Conservation (phyloP, 1,284 basidiomycete species). For the Agaricales sp. region DNA sequence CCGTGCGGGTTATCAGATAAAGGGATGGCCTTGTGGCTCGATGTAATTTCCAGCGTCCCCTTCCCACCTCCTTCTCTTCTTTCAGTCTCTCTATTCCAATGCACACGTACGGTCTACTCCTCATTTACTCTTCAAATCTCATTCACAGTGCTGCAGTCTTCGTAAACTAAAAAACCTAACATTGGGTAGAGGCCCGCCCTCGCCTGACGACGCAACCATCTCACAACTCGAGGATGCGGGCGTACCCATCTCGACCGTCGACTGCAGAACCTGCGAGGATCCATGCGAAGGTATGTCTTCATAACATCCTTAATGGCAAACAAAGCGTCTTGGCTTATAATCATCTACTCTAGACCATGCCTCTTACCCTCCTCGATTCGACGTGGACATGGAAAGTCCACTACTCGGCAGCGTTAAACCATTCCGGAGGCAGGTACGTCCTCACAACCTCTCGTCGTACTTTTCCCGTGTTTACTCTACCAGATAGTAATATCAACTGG, state of each 20-base stretch:
- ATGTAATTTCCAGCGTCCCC: not conserved
- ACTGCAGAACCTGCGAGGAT: slow-evolving; percentile 68
- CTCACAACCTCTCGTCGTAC: slow-evolving; percentile 1
- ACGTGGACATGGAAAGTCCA: slow-evolving; percentile 67
- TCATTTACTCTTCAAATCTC: not conserved
- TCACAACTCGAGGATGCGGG: slow-evolving; percentile 34
- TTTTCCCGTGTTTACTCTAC: slow-evolving; percentile 6
- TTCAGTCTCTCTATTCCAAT: not conserved
- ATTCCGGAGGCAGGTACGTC: slow-evolving; percentile 64
- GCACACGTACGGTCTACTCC: not conserved
- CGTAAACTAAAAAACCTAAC: not conserved
- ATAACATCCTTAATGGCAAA: slow-evolving; percentile 11
- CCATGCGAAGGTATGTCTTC: slow-evolving; percentile 54
- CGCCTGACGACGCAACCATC: not conserved
- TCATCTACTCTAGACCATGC: slow-evolving; percentile 47
- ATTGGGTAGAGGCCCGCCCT: not conserved
- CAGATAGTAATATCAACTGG: slow-evolving; percentile 84
- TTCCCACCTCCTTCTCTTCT: not conserved
- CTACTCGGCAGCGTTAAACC: slow-evolving; percentile 79
- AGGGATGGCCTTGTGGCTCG: not conserved
- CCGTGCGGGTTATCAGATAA: slow-evolving; percentile 1
- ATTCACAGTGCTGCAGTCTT: not conserved
- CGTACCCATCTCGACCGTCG: slow-evolving; percentile 60
- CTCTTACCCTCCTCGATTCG: slow-evolving; percentile 59
- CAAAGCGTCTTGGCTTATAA: slow-evolving; percentile 16